Evolutionary conservation across 306 rosid genomes (phyloP), one percentile per base, ranked within the genome.

Genomic region (Cercis canadensis): DNA sequence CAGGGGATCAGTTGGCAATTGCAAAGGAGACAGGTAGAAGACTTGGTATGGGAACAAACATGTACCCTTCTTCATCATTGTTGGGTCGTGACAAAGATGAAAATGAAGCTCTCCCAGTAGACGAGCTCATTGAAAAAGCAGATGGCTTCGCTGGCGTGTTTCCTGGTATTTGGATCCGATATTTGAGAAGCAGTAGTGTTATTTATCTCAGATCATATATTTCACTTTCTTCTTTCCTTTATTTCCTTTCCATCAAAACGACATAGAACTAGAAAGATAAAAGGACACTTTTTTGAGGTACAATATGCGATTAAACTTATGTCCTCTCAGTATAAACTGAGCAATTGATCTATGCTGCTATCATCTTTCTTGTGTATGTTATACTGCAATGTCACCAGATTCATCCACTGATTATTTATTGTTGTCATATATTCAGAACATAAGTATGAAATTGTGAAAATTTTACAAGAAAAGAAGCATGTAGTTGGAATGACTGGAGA

Each of bases 41-140:
- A 76, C 97, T 91, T 71, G 97, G 97, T 43, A 91, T 91, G 97
- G 97, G 97, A 49, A 91, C 97, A 75, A 91, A 91, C 72, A 88
- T 91, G 97, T 91, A 91, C 71, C 97, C 97, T 21, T 91, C 97
- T 44, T 88, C 97, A 54, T 88, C 97, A 51, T 82, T 91, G 83
- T 77, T 91, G 18, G 88, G 86, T 5, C 96, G 78, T 12, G 40
- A 85, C 14, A 83, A 70, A 76, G 89, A 88, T 40, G 92, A 85
- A 66, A 15, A 80, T 44, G 97, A 88, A 82, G 92, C 88, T 66
- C 87, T 91, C 32, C 92, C 97, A 11, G 88, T 87, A 41, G 89
- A 88, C 39, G 96, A 91, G 78, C 87, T 91, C 72, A 85, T 91
- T 63, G 97, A 91, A 78, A 83, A 85, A 77, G 97, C 97, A 47